Evolutionary conservation across 202 grass and related monocot genomes (phyloP).

Genomic region (Schoenoplectus triqueter): DNA sequence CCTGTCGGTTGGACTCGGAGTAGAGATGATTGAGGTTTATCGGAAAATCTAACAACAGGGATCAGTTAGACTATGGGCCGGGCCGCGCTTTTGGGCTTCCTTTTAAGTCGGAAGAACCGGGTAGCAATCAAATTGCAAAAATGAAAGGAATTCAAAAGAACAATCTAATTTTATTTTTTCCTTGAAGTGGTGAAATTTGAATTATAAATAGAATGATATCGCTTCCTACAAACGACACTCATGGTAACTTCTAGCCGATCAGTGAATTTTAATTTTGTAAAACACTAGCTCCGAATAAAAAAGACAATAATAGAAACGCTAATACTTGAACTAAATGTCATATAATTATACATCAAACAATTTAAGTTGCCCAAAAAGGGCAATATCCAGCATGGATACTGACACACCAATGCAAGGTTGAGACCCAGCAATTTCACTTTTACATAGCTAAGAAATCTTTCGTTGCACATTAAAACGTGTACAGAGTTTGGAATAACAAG

Average conservation of each 20-base stretch:
- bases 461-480: conserved; percentile 4
- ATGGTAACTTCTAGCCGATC: background rate
- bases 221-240: background rate
- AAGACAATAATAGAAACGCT: background rate
- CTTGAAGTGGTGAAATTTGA: background rate
- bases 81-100: background rate
- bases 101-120: no score
- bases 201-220: background rate
- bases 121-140: no score
- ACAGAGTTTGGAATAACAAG: background rate
- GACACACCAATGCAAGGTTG: background rate
- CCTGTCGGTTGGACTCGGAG: background rate
- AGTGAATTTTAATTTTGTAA: background rate
- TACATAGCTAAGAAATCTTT: background rate
- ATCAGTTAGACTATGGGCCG: background rate
- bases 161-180: no score
- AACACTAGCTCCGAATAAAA: background rate
- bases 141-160: no score
- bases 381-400: background rate
- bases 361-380: background rate
- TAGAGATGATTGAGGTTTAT: conserved; percentile 19
- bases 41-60: background rate
- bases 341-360: no score
- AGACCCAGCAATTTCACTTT: conserved; percentile 18
- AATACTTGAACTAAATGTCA: background rate